Evolutionary conservation across 1,284 basidiomycete genomes (phyloP), one percentile per base, ranked within the genome.

Genomic region (Ustilago lituana): DNA sequence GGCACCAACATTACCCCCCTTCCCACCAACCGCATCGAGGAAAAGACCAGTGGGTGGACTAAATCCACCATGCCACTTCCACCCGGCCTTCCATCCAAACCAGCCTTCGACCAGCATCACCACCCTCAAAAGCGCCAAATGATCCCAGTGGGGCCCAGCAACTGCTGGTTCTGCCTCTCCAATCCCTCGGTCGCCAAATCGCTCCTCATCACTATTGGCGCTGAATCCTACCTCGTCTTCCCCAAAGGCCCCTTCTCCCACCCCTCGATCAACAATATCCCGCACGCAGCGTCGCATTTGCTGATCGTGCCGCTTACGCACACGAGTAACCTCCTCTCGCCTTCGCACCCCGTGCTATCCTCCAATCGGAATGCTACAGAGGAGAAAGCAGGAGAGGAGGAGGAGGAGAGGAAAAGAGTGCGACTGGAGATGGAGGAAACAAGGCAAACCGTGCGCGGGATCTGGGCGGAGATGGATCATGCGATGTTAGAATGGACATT

Each of bases 101-200:
- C 62, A 0, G 12, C 58, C n/a, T 48, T 55, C 48, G 26, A 37
- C 38, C 12, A 35, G 10, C 48, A 45, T 15, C 31, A 29, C 27
- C 27, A 29, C 12, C 12, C 27, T 6, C 6, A 22, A n/a, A 23
- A 44, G 17, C 12, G 45, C 14, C 53, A 51, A 14, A 39, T 64
- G 22, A 62, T 72, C 20, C 74, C 78, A 3, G 72, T 82, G 3
- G 78, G 73, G 0, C 80, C 80, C 0, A 46, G 61, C 39, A 73
- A 77, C 40, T 82, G 80, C 54, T 82, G 80, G 80, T 82, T 82
- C 68, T 82, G 80, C 48, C 68, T 82, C 2, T 73, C 69, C 29
- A 82, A 82, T 26, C 77, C 77, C 1, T 23, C 53, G 1, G 61
- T 78, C 14, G 67, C 74, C 23, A 81, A 79, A 46, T 62, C 73